Evolutionary conservation across 2,329 filamentous ascomycete species (phyloP), one percentile per base, ranked within the genome.

Genomic region (Ceratocystis lukuohia): DNA sequence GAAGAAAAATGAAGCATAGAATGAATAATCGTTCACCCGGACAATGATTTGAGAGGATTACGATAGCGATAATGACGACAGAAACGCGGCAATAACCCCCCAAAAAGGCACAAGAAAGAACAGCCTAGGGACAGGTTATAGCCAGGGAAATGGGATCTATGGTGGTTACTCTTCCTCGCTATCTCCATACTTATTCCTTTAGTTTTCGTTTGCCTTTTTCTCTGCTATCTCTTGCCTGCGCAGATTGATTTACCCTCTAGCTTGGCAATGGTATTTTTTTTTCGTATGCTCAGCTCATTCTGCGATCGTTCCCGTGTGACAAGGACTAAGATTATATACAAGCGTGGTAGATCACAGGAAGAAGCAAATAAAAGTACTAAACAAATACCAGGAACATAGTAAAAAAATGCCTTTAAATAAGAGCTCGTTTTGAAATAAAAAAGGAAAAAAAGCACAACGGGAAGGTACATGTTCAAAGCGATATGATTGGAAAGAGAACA

Each of bases 291-390:
- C 28, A 59, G 56, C 17, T 59, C 56, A 59, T 37, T 59, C 28
- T 59, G 56, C 17, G 56, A 59, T 37, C 56, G 56, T 33, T 33
- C 30, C 56, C 33, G 56, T 15, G 56, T 33, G 59, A 62, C n/a
- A 45, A 28, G 7, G n/a, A 12, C 59, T 62, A 45, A 45, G 59
- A 62, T 44, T 12, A 45, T 17, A 41, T 37, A 12, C 25, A 33
- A 28, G 33, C n/a, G 7, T 15, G 59, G 59, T 44, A 62, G 22
- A 45, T 45, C 22, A 20, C 7, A 41, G 37, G 37, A 41, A 41
- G 10, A 41, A 41, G 41, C 41, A 45, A n/a, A 25, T 15, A 45
- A 62, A 44, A 6, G 59, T n/a, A 59, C 10, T 15, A 15, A 12
- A 4, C 37, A 41, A 41, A 41, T 41, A 41, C 37, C 37, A 41